Evolutionary conservation across 1,284 basidiomycete genomes (phyloP).

Genomic region (Marasmius fiardii): DNA sequence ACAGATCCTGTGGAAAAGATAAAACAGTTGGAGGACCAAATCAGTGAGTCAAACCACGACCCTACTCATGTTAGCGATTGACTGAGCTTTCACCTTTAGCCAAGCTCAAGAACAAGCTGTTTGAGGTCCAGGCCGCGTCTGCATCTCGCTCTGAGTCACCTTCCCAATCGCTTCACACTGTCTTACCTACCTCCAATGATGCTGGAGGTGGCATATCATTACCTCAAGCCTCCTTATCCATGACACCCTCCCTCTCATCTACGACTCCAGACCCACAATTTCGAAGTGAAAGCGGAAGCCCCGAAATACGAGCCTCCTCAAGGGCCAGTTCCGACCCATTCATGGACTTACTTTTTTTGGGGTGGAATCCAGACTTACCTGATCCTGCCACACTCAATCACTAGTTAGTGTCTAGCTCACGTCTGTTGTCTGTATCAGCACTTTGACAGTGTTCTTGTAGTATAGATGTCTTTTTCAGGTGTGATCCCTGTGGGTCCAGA

Average conservation of each 20-base stretch:
- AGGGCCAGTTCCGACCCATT: constrained; percentile 44
- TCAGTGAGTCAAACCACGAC: constrained; percentile 45
- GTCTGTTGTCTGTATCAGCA: constrained; percentile 2
- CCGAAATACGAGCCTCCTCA: constrained; percentile 38
- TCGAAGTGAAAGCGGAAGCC: constrained; percentile 47
- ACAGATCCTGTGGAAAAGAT: constrained; percentile 75
- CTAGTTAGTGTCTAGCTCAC: constrained; percentile 48
- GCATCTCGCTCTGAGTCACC: constrained; percentile 40
- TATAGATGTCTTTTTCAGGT: constrained; percentile 77
- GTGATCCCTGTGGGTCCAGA: constrained; percentile 78
- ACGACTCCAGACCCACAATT: constrained; percentile 40
- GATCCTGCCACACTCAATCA: constrained; percentile 67
- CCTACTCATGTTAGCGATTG: neutral
- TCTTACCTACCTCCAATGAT: constrained; percentile 20
- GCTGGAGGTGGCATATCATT: constrained; percentile 38
- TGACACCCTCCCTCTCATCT: constrained; percentile 38
- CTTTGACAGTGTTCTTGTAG: constrained; percentile 31
- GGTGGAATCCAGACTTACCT: constrained; percentile 81
- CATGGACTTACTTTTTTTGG: constrained; percentile 63
- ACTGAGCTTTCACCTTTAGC: constrained; percentile 34
- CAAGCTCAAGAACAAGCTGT: constrained; percentile 58
- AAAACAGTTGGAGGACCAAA: constrained; percentile 70
- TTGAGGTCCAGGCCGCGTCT: constrained; percentile 43
- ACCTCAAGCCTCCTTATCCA: constrained; percentile 44
- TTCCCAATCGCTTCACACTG: constrained; percentile 20